Evolutionary conservation across 805 yeast species (phyloP).

Genomic region (Candida ortonii): DNA sequence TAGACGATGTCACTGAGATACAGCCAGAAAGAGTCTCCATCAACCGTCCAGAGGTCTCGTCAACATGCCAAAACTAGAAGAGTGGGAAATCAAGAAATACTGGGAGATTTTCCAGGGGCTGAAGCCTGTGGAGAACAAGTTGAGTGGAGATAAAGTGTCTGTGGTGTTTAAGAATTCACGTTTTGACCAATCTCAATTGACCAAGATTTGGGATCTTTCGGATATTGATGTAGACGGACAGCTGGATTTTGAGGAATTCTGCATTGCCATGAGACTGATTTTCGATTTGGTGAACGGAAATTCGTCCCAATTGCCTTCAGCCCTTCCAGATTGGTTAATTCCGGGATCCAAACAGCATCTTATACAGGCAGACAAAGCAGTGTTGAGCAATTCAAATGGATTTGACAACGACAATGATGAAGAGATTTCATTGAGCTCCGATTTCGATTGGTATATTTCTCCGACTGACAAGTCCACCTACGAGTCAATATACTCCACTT

Average conservation of each 20-base stretch:
- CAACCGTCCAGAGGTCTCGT: background rate
- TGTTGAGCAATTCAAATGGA: constrained; percentile 31
- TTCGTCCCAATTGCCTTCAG: constrained; percentile 54
- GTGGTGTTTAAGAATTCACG: constrained; percentile 88
- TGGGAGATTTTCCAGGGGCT: constrained; percentile 97
- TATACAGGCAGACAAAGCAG: constrained; percentile 78
- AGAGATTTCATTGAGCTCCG: constrained; percentile 55
- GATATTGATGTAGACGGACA: constrained; percentile 92
- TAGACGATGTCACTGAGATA: background rate
- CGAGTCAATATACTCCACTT: constrained; percentile 70
- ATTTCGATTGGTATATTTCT: constrained; percentile 95
- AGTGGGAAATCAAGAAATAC: constrained; percentile 94
- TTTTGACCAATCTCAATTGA: constrained; percentile 71
- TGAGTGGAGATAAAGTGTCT: constrained; percentile 80
- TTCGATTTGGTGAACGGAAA: constrained; percentile 85
- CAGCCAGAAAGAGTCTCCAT: no score
- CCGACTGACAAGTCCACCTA: constrained; percentile 81
- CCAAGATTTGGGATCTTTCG: constrained; percentile 84
- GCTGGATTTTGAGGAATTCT: constrained; percentile 95
- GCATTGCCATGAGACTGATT: constrained; percentile 93
- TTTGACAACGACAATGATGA: constrained; percentile 58
- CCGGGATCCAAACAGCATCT: constrained; percentile 87
- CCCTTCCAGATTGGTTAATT: constrained; percentile 86
- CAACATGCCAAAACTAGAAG: constrained; percentile 67
- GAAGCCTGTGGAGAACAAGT: constrained; percentile 73